Base-by-base conservation (phyloP, 331 rosid genomes). In the Acacia pycnantha region DNA sequence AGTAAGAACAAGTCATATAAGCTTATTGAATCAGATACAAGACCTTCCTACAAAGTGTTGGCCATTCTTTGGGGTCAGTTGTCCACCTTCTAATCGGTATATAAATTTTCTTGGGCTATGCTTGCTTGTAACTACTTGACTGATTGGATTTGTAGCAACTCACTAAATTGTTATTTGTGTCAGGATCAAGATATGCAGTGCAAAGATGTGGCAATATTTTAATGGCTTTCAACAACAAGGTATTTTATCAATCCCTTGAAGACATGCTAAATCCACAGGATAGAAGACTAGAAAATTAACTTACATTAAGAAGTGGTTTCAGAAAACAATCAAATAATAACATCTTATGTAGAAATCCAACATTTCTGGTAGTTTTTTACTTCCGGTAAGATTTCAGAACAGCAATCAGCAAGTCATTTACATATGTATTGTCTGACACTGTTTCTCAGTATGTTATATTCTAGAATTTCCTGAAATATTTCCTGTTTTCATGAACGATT, bases 131-230 rank as follows among this genome's bases (percentile, higher is more conserved):
- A 68, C 79, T 51, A 44, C 68, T 76, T 77, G 79, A 64, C 78
- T 85, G 80, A 73, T 73, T 83, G 81, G 47, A 56, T 84, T 82
- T 73, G 81, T 88, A 54, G 82, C 84, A 11, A 22, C 77, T 85
- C 56, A 76, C 61, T 58, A 74, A n/a, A 40, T 77, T 82, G 78
- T 41, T 80, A 78, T 77, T 86, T 90, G 87, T 79, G 40, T 74
- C 90, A 95, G 99, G 99, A 74, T 95, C 99, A 82, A 91, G 99
- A 91, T 93, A 93, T 88, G 99, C 98, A 56, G 91, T 95, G 82
- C 98, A 93, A 90, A 95, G 97, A 90, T 88, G 92, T 86, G 98
- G 99, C 80, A 93, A 92, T 84, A 90, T 92, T 77, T 84, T 92
- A 82, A 93, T 95, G 97, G 93, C 99, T 79, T 95, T 93, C 88